These are phyloP conservation scores for Talaromyces amestolkiae DNA, from an alignment of 2,329 filamentous ascomycete species.

Conservation along the genomic window DNA sequence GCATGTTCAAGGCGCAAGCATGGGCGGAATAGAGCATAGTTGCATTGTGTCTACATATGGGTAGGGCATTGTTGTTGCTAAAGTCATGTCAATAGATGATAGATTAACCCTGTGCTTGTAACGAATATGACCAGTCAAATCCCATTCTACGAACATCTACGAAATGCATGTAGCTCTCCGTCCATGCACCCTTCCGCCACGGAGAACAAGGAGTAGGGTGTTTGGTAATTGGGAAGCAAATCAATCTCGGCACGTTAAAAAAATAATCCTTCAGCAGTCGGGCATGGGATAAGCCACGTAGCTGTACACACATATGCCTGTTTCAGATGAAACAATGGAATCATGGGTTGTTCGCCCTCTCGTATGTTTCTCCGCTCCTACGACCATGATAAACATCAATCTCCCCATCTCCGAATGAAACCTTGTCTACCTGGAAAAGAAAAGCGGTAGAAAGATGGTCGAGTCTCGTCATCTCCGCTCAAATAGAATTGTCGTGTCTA, in stretches of 20 bases:
- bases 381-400: background rate
- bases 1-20: conserved; percentile 59
- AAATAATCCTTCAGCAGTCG: conserved; percentile 64
- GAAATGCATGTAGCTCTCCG: conserved; percentile 43
- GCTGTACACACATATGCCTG: conserved; percentile 73
- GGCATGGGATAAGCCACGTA: conserved; percentile 57
- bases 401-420: background rate
- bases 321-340: background rate
- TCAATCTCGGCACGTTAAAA: conserved; percentile 62
- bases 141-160: conserved; percentile 5
- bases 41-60: background rate
- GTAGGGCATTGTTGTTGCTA: background rate
- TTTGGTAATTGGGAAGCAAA: conserved; percentile 50
- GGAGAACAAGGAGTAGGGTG: conserved; percentile 39
- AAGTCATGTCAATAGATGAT: background rate
- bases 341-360: background rate
- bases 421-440: conserved; percentile 7
- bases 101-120: background rate
- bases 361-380: background rate
- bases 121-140: background rate
- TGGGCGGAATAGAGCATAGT: conserved; percentile 26
- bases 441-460: conserved; percentile 11
- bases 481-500: conserved; percentile 21
- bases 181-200: conserved; percentile 49
- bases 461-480: conserved; percentile 11